Conservation (phyloP, 1,284 basidiomycete species). For the Sporisorium sorghi region DNA sequence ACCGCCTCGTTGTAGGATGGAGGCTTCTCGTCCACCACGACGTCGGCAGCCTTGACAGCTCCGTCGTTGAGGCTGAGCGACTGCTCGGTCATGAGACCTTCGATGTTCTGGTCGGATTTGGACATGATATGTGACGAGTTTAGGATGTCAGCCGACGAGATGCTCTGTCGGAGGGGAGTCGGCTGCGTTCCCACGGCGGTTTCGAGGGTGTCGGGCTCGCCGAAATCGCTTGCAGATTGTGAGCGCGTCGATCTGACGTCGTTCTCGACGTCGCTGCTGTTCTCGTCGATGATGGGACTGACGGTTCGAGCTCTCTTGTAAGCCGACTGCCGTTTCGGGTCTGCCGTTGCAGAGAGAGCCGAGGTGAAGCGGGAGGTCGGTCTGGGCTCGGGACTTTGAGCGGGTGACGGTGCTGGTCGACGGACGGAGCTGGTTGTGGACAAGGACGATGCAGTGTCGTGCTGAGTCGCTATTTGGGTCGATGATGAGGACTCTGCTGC, state of each 20-base stretch:
- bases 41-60: not conserved
- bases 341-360: slow-evolving; percentile 7
- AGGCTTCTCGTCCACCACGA: slow-evolving; percentile 18
- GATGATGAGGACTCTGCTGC: not conserved
- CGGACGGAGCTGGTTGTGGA: slow-evolving; percentile 15
- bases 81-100: slow-evolving; percentile 47
- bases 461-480: not conserved
- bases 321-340: slow-evolving; percentile 15
- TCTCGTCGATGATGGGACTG: slow-evolving; percentile 53
- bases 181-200: slow-evolving; percentile 15
- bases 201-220: slow-evolving; percentile 27
- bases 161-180: slow-evolving; percentile 40
- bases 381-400: slow-evolving; percentile 29
- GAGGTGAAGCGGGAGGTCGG: slow-evolving; percentile 21
- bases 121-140: slow-evolving; percentile 19
- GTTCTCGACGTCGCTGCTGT: slow-evolving; percentile 48
- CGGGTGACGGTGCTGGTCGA: slow-evolving; percentile 29
- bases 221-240: slow-evolving; percentile 37
- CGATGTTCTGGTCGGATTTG: slow-evolving; percentile 40
- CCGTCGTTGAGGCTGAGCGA: slow-evolving; percentile 44
- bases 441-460: slow-evolving; percentile 5
- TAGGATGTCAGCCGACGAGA: slow-evolving; percentile 31
- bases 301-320: slow-evolving; percentile 50
- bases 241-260: slow-evolving; percentile 33
- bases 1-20: slow-evolving; percentile 39